Evolutionary conservation across 1,284 basidiomycete genomes (phyloP).

Genomic region (Marasmius oreades): DNA sequence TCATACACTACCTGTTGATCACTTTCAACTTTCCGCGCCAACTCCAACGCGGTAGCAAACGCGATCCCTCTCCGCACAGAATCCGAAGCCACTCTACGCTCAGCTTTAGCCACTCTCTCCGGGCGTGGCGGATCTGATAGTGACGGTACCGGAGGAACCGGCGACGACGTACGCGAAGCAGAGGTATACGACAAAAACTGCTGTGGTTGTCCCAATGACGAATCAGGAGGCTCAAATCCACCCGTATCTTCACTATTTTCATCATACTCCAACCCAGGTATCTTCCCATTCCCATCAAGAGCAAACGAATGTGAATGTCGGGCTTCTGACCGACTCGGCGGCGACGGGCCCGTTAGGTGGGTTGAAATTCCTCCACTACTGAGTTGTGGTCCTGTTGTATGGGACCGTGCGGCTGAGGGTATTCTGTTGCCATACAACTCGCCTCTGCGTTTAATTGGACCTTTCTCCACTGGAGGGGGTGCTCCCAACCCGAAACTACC

Average conservation of each 20-base stretch:
- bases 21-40: slow-evolving; percentile 32
- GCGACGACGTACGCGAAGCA: not conserved
- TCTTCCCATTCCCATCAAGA: not conserved
- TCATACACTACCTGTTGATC: slow-evolving; percentile 16
- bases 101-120: not conserved
- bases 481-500: slow-evolving; percentile 70
- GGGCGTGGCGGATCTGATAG: not conserved
- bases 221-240: slow-evolving; percentile 2
- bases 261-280: not conserved
- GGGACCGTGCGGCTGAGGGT: slow-evolving; percentile 39
- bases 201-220: not conserved
- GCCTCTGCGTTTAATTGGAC: slow-evolving; percentile 44
- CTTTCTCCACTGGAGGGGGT: slow-evolving; percentile 46
- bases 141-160: not conserved
- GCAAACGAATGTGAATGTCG: not conserved
- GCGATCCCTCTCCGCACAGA: not conserved
- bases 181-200: not conserved
- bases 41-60: slow-evolving; percentile 33
- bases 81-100: not conserved
- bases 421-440: slow-evolving; percentile 74
- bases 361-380: not conserved
- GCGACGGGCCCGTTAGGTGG: not conserved
- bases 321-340: not conserved
- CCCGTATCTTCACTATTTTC: slow-evolving; percentile 2
- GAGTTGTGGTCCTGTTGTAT: slow-evolving; percentile 24